Base-by-base conservation (phyloP, 1,284 basidiomycete genomes). In the Ustilago tritici region DNA sequence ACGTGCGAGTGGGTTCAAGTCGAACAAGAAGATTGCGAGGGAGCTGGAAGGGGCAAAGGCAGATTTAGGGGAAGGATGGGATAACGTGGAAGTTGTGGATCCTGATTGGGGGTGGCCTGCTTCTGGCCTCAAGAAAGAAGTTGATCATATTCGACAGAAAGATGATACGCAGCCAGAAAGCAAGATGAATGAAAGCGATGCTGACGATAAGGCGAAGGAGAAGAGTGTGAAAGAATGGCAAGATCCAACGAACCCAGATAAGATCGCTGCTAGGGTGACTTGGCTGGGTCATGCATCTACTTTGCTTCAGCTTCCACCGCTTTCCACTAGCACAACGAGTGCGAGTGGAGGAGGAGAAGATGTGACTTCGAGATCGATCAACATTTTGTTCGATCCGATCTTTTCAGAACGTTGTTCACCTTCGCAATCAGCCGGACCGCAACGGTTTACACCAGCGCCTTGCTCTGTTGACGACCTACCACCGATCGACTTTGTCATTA, bases 381-480 rank as follows among this genome's bases (percentile, higher is more conserved):
- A 71, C 34, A 64, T 83, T 40, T 74, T 85, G 4, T 85, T 84
- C 46, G 84, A 85, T 52, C 84, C 84, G 0, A 82, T 84, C 56
- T 85, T 85, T 49, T 81, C 76, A 1, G 60, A 79, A 60, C 75
- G 84, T 43, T 83, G 84, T 54, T 85, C 84, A 28, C 84, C 84
- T 2, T 73, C 76, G 10, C 81, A 82, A 60, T 75, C 75, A 5
- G 67, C 78, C 2, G 84, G 84, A 0, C 84, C 84, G 4, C 57
- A 67, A 32, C 78, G 84, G 31, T 77, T 71, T 43, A 83, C 74
- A 8, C 73, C 69, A 1, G 60, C 80, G 7, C 84, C 84, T 0
- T 84, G 83, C 72, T 31, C 56, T 2, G 67, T 82, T 11, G 43
- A 54, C 1, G 79, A 78, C 17, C 64, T 85, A 19, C 84, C 84